These are phyloP conservation scores for Termitomyces sp. DNA, from an alignment of 768 basidiomycete genomes.

Conservation along the genomic window DNA sequence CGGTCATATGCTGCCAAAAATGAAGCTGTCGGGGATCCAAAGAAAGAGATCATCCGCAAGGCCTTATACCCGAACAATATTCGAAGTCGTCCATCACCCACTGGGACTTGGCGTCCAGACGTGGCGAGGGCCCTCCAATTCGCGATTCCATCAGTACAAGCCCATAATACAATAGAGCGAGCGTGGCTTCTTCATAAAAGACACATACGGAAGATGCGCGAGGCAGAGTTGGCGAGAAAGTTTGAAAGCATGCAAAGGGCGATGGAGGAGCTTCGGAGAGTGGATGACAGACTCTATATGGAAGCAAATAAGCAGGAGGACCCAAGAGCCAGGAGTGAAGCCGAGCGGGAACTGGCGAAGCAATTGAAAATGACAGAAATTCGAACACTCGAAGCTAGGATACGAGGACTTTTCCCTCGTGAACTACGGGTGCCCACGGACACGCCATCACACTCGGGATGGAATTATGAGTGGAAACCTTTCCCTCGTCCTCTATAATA, in stretches of 20 bases:
- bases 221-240: conserved; percentile 68
- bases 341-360: conserved; percentile 57
- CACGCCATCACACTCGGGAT: conserved; percentile 74
- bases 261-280: conserved; percentile 71
- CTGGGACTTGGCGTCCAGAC: conserved; percentile 81
- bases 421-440: conserved; percentile 85
- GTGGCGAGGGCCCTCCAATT: conserved; percentile 70
- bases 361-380: conserved; percentile 60
- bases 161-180: conserved; percentile 87
- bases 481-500: conserved; percentile 46
- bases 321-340: conserved; percentile 54
- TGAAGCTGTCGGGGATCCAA: conserved; percentile 49
- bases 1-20: conserved; percentile 32
- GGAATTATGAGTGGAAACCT: conserved; percentile 85
- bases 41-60: conserved; percentile 70
- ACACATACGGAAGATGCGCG: conserved; percentile 63
- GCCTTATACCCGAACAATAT: conserved; percentile 77
- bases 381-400: conserved; percentile 68
- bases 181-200: conserved; percentile 84
- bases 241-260: conserved; percentile 78
- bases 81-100: conserved; percentile 66
- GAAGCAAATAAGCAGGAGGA: conserved; percentile 76
- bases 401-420: conserved; percentile 81
- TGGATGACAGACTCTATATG: conserved; percentile 55
- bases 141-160: conserved; percentile 86